A percentile compares a stretch with the other conserved stretches of the same genome.
phyloP scores from a whole-genome alignment of 2,329 filamentous ascomycete species.

The Paraphaeosphaeria minitans region DNA sequence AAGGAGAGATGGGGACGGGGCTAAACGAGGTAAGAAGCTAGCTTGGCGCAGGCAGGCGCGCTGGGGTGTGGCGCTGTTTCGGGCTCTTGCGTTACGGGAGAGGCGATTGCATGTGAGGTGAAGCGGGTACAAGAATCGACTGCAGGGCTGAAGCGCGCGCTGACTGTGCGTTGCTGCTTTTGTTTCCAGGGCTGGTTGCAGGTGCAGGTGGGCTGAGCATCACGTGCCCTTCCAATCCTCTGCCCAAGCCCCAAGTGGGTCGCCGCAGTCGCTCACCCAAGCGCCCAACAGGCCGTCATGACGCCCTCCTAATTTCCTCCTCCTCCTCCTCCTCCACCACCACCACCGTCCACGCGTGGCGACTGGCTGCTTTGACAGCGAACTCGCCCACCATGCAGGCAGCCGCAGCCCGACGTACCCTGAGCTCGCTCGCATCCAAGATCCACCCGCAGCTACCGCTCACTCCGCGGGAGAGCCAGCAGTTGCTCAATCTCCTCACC shows the following conservation, averaged over 20 bases:
- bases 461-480: constrained; percentile 62
- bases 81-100: constrained; percentile 14
- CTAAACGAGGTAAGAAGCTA: constrained; percentile 37
- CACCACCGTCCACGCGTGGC: background rate
- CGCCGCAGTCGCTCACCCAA: constrained; percentile 1
- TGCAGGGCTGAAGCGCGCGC: constrained; percentile 1
- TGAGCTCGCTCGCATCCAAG: constrained; percentile 55
- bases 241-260: no score
- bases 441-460: constrained; percentile 60
- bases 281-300: background rate
- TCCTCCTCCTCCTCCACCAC: no score
- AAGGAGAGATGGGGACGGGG: constrained; percentile 30
- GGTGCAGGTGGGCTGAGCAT: background rate
- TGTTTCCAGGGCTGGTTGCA: constrained; percentile 7
- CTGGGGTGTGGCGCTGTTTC: constrained; percentile 24
- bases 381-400: constrained; percentile 53
- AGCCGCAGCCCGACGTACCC: constrained; percentile 47
- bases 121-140: constrained; percentile 13
- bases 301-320: no score
- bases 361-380: background rate
- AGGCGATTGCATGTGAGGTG: constrained; percentile 18
- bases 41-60: constrained; percentile 35
- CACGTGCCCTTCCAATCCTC: background rate
- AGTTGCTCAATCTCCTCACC: constrained; percentile 65
- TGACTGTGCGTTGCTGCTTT: constrained; percentile 13